Evolutionary conservation across 106 monocot species (phyloP).

Genomic region (Iris macrosiphon): DNA sequence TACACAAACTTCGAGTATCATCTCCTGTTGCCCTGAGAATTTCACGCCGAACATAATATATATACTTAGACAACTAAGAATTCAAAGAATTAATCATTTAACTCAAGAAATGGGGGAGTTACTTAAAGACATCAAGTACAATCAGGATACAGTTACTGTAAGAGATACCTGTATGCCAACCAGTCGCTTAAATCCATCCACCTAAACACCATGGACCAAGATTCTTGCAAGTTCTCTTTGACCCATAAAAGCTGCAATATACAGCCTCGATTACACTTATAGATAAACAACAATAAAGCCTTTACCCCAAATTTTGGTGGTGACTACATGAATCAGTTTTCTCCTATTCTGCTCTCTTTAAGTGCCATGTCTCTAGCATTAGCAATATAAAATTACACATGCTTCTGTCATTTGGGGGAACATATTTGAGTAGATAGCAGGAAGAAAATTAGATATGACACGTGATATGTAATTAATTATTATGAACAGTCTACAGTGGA

Average conservation of each 20-base stretch:
- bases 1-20: conserved; percentile 97
- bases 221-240: conserved; percentile 95
- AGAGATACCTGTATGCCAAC: conserved; percentile 82
- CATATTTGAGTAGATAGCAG: too few relatives aligned
- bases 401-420: too few relatives aligned
- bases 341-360: too few relatives aligned
- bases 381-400: neutral
- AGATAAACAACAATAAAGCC: too few relatives aligned
- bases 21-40: conserved; percentile 88
- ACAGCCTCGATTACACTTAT: neutral
- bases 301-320: too few relatives aligned
- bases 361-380: neutral
- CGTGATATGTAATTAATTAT: too few relatives aligned
- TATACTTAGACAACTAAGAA: too few relatives aligned
- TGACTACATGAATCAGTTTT: too few relatives aligned
- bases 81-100: neutral
- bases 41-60: conserved; percentile 2
- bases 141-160: neutral
- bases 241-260: conserved; percentile 89
- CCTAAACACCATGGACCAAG: conserved; percentile 90
- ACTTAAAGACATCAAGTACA: neutral
- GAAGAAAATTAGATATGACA: too few relatives aligned
- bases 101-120: neutral
- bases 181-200: conserved; percentile 99
- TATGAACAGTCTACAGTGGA: too few relatives aligned